Base-by-base conservation (phyloP, 768 basidiomycete genomes). In the Asterophora parasitica region DNA sequence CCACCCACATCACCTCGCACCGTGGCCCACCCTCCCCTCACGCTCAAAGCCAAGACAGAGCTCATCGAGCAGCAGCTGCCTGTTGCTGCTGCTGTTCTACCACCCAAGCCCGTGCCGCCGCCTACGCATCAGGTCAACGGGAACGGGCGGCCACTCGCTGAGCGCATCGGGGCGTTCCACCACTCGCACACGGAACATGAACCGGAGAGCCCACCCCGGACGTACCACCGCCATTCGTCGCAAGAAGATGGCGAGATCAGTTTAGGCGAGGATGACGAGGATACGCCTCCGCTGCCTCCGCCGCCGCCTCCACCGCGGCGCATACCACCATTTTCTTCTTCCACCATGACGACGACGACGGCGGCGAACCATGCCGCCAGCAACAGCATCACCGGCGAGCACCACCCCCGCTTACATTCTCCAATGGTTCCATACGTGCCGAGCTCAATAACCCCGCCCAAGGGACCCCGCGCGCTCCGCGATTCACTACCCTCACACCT, bases 241-340 rank as follows among this genome's bases (percentile, higher is more conserved):
- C 75, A 73, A 20, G 78, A 80, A 58, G 78, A 80, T 35, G 78
- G 77, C 4, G 78, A 79, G 58, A 78, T 80, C 46, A 72, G 58
- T 34, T 61, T 54, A 3, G 50, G 54, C 15, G 56, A 55, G 7
- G 53, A 58, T n/a, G n/a, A n/a, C n/a, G n/a, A n/a, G n/a, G 12
- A 51, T 54, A 0, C n/a, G n/a, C n/a, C n/a, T n/a, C n/a, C n/a
- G n/a, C n/a, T n/a, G n/a, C n/a, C n/a, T n/a, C n/a, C n/a, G n/a
- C n/a, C n/a, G n/a, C n/a, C n/a, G n/a, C 28, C 37, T 7, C 47
- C 46, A 1, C 42, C 47, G 0, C 33, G 30, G 9, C 30, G 12
- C 9, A 31, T 12, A 12, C 30, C 52, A 17, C n/a, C n/a, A n/a
- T n/a, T n/a, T n/a, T n/a, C n/a, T n/a, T n/a, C n/a, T n/a, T n/a